Base-by-base conservation (phyloP, 2,329 filamentous ascomycete species). In the Decorospora gaudefroyi region DNA sequence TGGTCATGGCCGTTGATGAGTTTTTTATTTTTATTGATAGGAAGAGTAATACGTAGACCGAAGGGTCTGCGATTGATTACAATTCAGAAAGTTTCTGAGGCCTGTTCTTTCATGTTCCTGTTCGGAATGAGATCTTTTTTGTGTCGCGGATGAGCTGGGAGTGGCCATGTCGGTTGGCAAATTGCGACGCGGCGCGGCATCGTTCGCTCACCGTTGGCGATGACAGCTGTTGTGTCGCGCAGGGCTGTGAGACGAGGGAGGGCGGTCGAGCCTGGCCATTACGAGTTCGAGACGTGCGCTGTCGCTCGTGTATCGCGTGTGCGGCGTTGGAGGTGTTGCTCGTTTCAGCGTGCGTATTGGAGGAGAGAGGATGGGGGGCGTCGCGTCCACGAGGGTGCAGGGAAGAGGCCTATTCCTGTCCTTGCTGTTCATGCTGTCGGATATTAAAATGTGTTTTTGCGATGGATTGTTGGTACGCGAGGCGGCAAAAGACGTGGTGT, bases 1-100 rank as follows among this genome's bases (percentile, higher is more conserved):
- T 15, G 15, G 23, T 11, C 59, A 69, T 68, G 67, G 68, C 68
- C 67, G 33, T 51, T 59, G 68, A 71, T 69, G 68, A 70, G n/a
- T 55, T 62, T 49, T 46, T 55, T 16, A 42, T 15, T 51, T 40
- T 56, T 43, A 67, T n/a, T 22, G 43, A 46, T 46, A 46, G 43
- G 43, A 46, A 46, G 43, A 46, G 43, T 46, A 46, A 46, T 34
- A 46, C 43, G 43, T 42, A 27, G 43, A 31, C 32, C 12, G 11
- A 9, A 21, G 42, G 45, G n/a, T n/a, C 42, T 42, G 47, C 50
- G 50, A 51, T 50, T 56, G 50, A 56, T 49, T 44, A 51, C 50
- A 53, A 49, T 28, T 41, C 44, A 48, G 39, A 39, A 54, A 53
- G 27, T 16, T 55, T 53, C 52, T 55, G 52, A 55, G 49, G 52